A percentile compares a stretch with the other conserved stretches of the same genome.
phyloP scores from a whole-genome alignment of 345 rosid species.

The Eucalyptus regnans region DNA sequence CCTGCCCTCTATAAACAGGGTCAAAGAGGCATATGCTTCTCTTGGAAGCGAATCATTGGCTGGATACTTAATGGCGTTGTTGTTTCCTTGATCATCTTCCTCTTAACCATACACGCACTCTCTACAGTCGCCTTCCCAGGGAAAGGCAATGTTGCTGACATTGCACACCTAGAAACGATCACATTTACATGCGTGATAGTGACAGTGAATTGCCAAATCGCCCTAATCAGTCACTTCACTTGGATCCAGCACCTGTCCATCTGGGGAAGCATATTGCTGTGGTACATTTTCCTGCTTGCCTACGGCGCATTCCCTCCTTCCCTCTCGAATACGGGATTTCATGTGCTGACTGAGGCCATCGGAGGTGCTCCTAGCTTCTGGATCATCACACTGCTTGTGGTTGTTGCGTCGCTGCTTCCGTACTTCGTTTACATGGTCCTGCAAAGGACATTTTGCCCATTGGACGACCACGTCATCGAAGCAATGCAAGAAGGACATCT shows the following conservation, averaged over 20 bases:
- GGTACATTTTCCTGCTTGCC: slow-evolving; percentile 47
- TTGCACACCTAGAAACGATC: slow-evolving; percentile 31
- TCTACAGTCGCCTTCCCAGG: slow-evolving; percentile 24
- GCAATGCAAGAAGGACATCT: slow-evolving; percentile 25
- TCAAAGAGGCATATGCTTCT: slow-evolving; percentile 48
- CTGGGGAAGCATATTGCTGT: slow-evolving; percentile 58
- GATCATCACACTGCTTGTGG: slow-evolving; percentile 27
- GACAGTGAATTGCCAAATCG: slow-evolving; percentile 65
- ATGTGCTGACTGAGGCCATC: slow-evolving; percentile 27
- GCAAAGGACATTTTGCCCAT: slow-evolving; percentile 37
- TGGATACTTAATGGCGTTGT: slow-evolving; percentile 57
- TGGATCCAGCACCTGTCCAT: slow-evolving; percentile 70
- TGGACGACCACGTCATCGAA: slow-evolving; percentile 65
- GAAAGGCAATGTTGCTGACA: slow-evolving; percentile 35
- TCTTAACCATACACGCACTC: slow-evolving; percentile 24
- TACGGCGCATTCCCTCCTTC: slow-evolving; percentile 41
- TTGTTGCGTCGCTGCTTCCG: slow-evolving; percentile 33
- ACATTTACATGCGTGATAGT: slow-evolving; percentile 57
- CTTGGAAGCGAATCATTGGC: slow-evolving; percentile 57
- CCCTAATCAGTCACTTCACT: slow-evolving; percentile 62
- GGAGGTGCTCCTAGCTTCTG: slow-evolving; percentile 50
- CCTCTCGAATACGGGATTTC: slow-evolving; percentile 22
- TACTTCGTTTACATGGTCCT: slow-evolving; percentile 31
- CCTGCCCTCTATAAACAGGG: slow-evolving; percentile 81
- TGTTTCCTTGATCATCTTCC: slow-evolving; percentile 44